A percentile compares a stretch with the other conserved stretches of the same genome.
Evolutionary conservation across 2,329 filamentous ascomycete genomes (phyloP).

Genomic region (Neopestalotiopsis rosae): DNA sequence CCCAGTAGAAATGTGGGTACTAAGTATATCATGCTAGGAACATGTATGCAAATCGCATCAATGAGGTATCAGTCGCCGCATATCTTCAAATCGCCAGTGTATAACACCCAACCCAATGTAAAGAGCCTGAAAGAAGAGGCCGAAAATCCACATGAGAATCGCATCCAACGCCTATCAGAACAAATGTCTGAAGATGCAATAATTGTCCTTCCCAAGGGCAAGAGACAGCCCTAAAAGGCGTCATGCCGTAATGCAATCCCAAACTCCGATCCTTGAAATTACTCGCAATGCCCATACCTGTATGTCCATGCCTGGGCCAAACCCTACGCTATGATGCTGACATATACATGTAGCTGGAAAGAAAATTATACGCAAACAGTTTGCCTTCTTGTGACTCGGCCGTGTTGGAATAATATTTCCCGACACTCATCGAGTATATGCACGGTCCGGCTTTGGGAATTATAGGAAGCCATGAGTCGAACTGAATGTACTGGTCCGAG

Average conservation of each 20-base stretch:
- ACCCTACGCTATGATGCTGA: background rate
- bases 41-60: background rate
- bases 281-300: background rate
- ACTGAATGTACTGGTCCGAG: conserved; percentile 41
- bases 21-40: background rate
- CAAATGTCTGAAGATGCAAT: too few relatives aligned
- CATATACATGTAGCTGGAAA: background rate
- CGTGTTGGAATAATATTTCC: background rate
- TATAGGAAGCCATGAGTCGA: conserved; percentile 28
- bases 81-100: background rate
- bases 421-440: background rate
- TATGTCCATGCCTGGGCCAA: background rate
- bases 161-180: too few relatives aligned
- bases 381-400: background rate
- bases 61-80: background rate
- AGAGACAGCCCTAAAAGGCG: background rate
- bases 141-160: too few relatives aligned
- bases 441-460: background rate
- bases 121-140: too few relatives aligned
- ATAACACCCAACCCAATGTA: too few relatives aligned
- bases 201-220: too few relatives aligned
- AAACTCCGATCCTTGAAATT: background rate
- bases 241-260: background rate
- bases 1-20: background rate
- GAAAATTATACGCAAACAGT: background rate